Base-by-base conservation (phyloP, 306 rosid species). In the Datisca glomerata region DNA sequence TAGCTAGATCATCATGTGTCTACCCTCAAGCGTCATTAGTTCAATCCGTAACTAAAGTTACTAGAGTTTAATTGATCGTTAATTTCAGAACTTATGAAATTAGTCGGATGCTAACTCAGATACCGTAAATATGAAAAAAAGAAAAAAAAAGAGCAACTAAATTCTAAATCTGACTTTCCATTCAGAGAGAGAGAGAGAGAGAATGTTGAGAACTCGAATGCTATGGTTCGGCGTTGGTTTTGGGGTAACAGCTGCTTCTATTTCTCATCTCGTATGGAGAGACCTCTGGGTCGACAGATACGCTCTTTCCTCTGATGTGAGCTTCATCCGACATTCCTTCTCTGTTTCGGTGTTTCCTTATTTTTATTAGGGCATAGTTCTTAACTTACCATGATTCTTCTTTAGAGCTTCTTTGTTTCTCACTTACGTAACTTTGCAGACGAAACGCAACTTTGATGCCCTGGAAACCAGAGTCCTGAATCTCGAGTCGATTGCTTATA, bases 221-320 rank as follows among this genome's bases (percentile, higher is more conserved):
- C 16, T 63, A 3, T 69, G 75, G 75, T 57, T 58, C 55, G 49
- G 51, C 13, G 1, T 69, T 12, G 75, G 75, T 14, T 58, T 69
- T 36, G 51, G 59, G 13, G 25, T 15, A 6, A 47, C 75, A 14
- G 55, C 54, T 29, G 70, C 70, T 44, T 51, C 70, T 16, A 61
- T 63, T 39, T 63, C 75, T 17, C 70, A 69, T 3, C 48, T 69
- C 17, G 49, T 63, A 12, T 57, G 66, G 63, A 53, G 25, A 49
- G 70, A 69, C 37, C 67, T 63, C 7, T 36, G 57, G 3, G 39
- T 33, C 23, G 34, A 53, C 18, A 66, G 75, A 5, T 44, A 7
- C 20, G 55, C 52, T 29, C 59, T 63, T 14, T 63, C 56, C 51
- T 52, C 66, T 9, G 67, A 63, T 48, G 75, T 56, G 58, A 37